Conservation (phyloP, 805 yeast genomes). For the Zygoascus bituminiphila region DNA sequence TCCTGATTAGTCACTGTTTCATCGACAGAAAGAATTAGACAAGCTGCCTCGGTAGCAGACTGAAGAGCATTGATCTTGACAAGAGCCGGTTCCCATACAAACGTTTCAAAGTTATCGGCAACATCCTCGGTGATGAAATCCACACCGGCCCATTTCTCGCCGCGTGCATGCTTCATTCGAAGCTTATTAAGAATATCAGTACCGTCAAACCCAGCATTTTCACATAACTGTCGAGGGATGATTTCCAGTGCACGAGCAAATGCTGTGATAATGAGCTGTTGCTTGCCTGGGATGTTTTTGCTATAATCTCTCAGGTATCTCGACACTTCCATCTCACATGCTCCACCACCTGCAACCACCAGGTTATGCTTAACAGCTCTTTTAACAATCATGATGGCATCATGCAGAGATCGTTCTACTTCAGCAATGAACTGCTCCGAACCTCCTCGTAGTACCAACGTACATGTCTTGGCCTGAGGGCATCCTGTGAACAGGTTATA, state of each 20-base stretch:
- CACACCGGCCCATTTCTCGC: constrained; percentile 86
- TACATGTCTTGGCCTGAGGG: constrained; percentile 87
- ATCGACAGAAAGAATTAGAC: constrained; percentile 86
- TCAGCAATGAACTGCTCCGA: constrained; percentile 98
- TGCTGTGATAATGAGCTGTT: constrained; percentile 85
- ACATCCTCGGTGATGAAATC: constrained; percentile 78
- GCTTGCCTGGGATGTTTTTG: constrained; percentile 86
- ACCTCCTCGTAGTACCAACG: constrained; percentile 90
- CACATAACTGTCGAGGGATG: constrained; percentile 95
- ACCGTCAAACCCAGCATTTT: constrained; percentile 97
- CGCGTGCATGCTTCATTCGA: constrained; percentile 90
- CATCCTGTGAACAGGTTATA: constrained; percentile 90
- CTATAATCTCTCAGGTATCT: constrained; percentile 81
- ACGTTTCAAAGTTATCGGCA: constrained; percentile 74
- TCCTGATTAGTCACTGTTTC: constrained; percentile 57
- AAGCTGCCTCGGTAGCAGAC: constrained; percentile 96
- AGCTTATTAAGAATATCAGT: constrained; percentile 86
- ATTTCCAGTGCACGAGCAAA: constrained; percentile 93
- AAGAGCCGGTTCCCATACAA: constrained; percentile 97
- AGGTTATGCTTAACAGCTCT: constrained; percentile 80
- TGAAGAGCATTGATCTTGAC: constrained; percentile 89
- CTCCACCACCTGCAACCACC: constrained; percentile 98
- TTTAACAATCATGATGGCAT: constrained; percentile 97
- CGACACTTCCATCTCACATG: constrained; percentile 95
- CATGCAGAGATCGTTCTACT: constrained; percentile 95